Evolutionary conservation across 768 basidiomycete species (phyloP).

Genomic region (Termitomyces sp.): DNA sequence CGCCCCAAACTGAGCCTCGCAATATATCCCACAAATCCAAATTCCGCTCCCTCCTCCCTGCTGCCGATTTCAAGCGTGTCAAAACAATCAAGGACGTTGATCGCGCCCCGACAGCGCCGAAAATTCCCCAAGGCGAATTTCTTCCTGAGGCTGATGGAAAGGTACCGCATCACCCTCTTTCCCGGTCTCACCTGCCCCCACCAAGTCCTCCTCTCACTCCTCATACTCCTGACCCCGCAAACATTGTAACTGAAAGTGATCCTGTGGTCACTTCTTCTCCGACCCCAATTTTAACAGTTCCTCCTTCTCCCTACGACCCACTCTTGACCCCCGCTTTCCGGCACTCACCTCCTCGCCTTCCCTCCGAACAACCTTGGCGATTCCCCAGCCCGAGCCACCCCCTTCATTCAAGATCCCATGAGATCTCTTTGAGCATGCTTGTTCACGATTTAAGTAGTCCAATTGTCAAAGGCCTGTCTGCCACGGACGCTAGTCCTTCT

Average conservation of each 20-base stretch:
- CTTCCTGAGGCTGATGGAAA: constrained; percentile 13
- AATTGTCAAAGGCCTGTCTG: constrained; percentile 25
- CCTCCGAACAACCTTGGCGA: constrained; percentile 79
- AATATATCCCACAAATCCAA: constrained; percentile 35
- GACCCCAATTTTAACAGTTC: constrained; percentile 29
- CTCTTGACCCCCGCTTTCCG: constrained; percentile 70
- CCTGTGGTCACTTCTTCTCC: constrained; percentile 24
- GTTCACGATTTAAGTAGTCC: constrained; percentile 49
- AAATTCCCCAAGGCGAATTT: constrained; percentile 20
- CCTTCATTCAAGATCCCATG: constrained; percentile 56
- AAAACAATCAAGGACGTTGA: constrained; percentile 12
- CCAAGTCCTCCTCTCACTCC: constrained; percentile 33
- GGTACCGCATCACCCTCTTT: constrained; percentile 13
- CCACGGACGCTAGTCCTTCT: constrained; percentile 24
- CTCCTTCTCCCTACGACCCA: constrained; percentile 74
- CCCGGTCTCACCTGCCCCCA: constrained; percentile 15
- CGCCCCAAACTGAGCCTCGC: constrained; percentile 30
- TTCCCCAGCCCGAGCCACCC: constrained; percentile 78
- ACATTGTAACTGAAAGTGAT: constrained; percentile 14
- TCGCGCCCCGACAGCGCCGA: constrained; percentile 15
- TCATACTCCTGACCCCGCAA: constrained; percentile 26
- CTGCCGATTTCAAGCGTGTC: constrained; percentile 18
- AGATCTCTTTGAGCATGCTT: constrained; percentile 62
- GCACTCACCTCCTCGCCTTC: constrained; percentile 68
- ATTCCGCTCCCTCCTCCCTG: constrained; percentile 31